Conservation (phyloP, 148 eudicot species). For the Spergularia marina region DNA sequence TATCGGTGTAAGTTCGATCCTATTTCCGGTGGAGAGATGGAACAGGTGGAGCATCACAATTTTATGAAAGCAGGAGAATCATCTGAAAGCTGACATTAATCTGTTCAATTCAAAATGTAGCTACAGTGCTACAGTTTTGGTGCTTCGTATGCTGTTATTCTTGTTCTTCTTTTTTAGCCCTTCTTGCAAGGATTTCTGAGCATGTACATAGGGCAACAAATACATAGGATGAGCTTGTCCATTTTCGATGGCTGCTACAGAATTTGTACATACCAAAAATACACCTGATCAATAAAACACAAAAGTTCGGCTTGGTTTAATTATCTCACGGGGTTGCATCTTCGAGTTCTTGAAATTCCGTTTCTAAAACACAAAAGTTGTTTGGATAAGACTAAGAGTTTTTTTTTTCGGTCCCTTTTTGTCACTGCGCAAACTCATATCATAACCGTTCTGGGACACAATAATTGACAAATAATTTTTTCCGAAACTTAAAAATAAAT, state of each 20-base stretch:
- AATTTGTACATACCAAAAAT: constrained; percentile 6
- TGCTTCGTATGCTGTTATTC: neutral
- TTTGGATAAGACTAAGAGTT: too few species aligned
- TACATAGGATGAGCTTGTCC: neutral
- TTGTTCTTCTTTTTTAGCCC: neutral
- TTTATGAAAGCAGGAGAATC: constrained; percentile 55
- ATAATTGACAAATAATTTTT: too few species aligned
- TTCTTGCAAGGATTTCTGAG: neutral
- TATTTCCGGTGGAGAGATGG: constrained; percentile 63
- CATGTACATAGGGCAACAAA: constrained; percentile 13
- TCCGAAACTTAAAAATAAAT: too few species aligned
- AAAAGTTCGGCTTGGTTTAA: too few species aligned
- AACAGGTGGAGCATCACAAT: constrained; percentile 47
- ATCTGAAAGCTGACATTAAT: constrained; percentile 19
- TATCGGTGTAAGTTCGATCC: constrained; percentile 66
- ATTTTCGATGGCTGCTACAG: neutral
- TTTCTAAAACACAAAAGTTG: too few species aligned
- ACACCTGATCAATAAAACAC: neutral
- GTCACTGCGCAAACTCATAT: too few species aligned
- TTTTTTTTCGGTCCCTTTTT: too few species aligned
- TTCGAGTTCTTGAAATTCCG: too few species aligned
- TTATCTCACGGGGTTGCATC: too few species aligned
- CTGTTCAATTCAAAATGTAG: neutral
- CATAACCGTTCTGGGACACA: too few species aligned
- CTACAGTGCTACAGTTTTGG: neutral